A percentile compares a stretch with the other conserved stretches of the same genome.
Conservation (phyloP, 164 flowering plant species). For the grape (Vitis vinifera) region DNA sequence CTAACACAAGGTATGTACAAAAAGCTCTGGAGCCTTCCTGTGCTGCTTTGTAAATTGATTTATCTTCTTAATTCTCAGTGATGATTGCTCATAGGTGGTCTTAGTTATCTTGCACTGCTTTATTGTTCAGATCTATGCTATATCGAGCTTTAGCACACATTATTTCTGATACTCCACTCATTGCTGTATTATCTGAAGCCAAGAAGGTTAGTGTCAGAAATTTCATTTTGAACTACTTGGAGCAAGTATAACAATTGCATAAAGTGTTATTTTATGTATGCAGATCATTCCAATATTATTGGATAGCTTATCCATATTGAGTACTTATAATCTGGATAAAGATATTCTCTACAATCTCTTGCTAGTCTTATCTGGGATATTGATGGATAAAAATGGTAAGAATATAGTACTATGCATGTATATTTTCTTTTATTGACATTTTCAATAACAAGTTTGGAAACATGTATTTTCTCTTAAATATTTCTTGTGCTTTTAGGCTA, state of each 20-base stretch:
- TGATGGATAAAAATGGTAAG: constrained; percentile 84
- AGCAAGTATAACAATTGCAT: not conserved
- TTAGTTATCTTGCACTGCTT: not conserved
- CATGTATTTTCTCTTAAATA: not conserved
- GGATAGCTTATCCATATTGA: constrained; percentile 52
- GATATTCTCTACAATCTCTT: constrained; percentile 66
- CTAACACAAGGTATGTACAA: constrained; percentile 44
- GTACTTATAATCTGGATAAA: constrained; percentile 50
- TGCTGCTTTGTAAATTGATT: not conserved
- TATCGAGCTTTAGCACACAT: constrained; percentile 74
- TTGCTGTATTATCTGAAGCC: constrained; percentile 64
- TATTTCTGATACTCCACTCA: constrained; percentile 63
- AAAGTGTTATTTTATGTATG: constrained; percentile 11
- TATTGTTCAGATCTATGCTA: constrained; percentile 57
- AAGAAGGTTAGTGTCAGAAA: constrained; percentile 47
- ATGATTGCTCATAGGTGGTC: not conserved
- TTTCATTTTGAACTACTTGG: not conserved
- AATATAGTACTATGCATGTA: not conserved
- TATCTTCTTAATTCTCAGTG: not conserved
- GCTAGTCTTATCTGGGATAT: constrained; percentile 75
- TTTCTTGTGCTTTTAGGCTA: not conserved
- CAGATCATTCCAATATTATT: constrained; percentile 71
- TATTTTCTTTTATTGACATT: not conserved
- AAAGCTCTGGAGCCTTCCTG: not conserved
- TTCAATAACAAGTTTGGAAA: not conserved